A percentile compares a stretch with the other conserved stretches of the same genome.
Evolutionary conservation across 1,284 basidiomycete genomes (phyloP).

Genomic region (Ustilago xerochloae): DNA sequence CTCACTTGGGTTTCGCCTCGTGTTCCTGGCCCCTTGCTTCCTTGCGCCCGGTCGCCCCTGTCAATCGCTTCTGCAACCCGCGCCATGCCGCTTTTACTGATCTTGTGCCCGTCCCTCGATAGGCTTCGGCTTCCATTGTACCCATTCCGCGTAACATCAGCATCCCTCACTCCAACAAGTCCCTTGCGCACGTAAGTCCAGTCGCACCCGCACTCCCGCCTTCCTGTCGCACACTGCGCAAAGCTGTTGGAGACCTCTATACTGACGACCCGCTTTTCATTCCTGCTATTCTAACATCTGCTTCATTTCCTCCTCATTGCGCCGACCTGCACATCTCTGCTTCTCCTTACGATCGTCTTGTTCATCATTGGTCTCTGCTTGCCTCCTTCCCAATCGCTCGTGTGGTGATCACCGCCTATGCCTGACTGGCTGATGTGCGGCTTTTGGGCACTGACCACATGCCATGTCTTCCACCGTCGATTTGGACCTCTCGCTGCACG

Average conservation of each 20-base stretch:
- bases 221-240: neutral
- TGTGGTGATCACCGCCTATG: no score
- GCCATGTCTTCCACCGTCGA: neutral
- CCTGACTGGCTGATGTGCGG: neutral
- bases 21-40: constrained; percentile 26
- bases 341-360: neutral
- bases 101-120: neutral
- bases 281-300: neutral
- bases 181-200: constrained; percentile 16
- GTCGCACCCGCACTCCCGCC: no score
- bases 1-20: neutral
- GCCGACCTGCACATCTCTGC: neutral
- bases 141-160: constrained; percentile 11
- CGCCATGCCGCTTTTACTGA: neutral
- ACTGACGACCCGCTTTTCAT: constrained; percentile 3
- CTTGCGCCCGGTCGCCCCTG: constrained; percentile 4
- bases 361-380: neutral
- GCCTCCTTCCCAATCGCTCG: no score
- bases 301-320: neutral
- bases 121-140: constrained; percentile 14
- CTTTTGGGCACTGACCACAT: neutral
- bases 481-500: neutral
- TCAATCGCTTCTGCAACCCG: constrained; percentile 11
- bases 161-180: constrained; percentile 2
- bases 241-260: neutral